Evolutionary conservation across 2,329 filamentous ascomycete species (phyloP), one percentile per base, ranked within the genome.

Genomic region (Pyricularia pennisetigena): DNA sequence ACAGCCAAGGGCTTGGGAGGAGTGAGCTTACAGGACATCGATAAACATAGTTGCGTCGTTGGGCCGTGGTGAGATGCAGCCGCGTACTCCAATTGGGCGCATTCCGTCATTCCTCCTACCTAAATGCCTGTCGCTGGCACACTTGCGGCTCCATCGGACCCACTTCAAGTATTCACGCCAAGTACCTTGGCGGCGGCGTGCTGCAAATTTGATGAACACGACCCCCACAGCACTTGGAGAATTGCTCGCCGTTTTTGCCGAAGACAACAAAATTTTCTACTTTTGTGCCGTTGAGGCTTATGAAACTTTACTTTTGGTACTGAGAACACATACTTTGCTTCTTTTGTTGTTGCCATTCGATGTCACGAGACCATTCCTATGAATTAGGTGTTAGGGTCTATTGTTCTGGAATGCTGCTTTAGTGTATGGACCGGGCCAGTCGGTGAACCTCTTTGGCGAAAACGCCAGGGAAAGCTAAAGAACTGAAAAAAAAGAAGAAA

Each of bases 41-140:
- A 49, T n/a, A 49, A 35, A 49, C 41, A 49, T 49, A 49, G 41
- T 49, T 49, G 59, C 59, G 59, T 28, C 23, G n/a, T 62, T 62
- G 59, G 59, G 59, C 59, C 12, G 59, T 62, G 16, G 59, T 28
- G 59, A 9, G 59, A 2, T 62, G 59, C 26, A 28, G 59, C 14
- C 1, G 26, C 59, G 14, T 26, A 16, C 14, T 26, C 59, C 12
- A 20, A 66, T 66, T 66, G 65, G 65, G 65, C 65, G 26, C 41
- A 66, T 66, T 66, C 65, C 65, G 65, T 66, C 65, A 66, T 66
- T 26, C 32, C 26, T 62, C 24, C 59, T 62, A 62, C 59, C 23
- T 62, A 28, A 29, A 29, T 62, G 59, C 59, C 26, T 62, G 59
- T 16, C 14, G 24, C 26, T 57, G 30, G 35, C 64, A 66, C 24